Percentiles rank a stretch among this genome's conserved stretches.
phyloP scores from a whole-genome alignment of 192 early-diverging fungal genomes.

The Coemansia sp. region DNA sequence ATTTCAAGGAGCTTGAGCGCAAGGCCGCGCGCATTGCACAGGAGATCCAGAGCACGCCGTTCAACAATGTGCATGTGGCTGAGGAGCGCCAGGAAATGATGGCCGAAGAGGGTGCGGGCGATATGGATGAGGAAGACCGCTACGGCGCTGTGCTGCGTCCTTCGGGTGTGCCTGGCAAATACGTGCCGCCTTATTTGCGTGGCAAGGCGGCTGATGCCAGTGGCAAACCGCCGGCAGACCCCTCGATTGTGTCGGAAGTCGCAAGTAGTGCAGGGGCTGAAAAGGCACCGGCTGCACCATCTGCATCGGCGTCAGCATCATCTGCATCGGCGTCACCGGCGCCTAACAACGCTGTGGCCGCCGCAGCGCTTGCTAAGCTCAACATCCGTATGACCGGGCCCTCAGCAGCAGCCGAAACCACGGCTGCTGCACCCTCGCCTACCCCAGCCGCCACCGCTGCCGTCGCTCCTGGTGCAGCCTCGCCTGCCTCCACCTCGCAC shows the following conservation, averaged over 20 bases:
- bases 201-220: constrained; percentile 30
- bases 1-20: constrained; percentile 83
- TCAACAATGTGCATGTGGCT: constrained; percentile 78
- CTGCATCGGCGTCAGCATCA: not conserved
- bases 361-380: constrained; percentile 44
- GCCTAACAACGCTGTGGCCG: constrained; percentile 30
- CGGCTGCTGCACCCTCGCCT: not conserved
- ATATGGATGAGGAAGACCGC: constrained; percentile 87
- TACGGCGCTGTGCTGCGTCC: constrained; percentile 79
- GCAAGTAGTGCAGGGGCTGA: not conserved
- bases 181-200: constrained; percentile 81
- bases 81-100: constrained; percentile 79
- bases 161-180: constrained; percentile 66
- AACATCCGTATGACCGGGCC: constrained; percentile 46
- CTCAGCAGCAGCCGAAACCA: constrained; percentile 1
- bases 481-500: not conserved
- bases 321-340: not conserved
- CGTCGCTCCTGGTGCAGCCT: not conserved
- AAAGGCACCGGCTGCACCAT: not conserved
- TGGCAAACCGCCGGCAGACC: constrained; percentile 2
- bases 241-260: not conserved
- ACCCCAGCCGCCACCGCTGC: not conserved
- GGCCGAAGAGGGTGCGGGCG: constrained; percentile 54
- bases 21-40: constrained; percentile 82
- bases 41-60: constrained; percentile 79